Evolutionary conservation across 768 basidiomycete species (phyloP).

Genomic region (Dentipellis fragilis): DNA sequence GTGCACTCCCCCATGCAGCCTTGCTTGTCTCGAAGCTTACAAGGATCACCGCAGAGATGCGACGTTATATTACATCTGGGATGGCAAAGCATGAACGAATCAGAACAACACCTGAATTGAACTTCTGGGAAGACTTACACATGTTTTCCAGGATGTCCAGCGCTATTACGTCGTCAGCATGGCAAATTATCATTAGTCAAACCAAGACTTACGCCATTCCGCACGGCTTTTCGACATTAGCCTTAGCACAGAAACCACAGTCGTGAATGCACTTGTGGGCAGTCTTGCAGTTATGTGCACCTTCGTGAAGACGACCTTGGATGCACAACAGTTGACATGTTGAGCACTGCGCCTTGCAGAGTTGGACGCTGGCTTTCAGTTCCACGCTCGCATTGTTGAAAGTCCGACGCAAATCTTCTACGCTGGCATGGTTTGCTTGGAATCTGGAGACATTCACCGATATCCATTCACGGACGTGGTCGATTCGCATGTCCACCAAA

Average conservation of each 20-base stretch:
- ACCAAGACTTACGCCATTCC: conserved; percentile 32
- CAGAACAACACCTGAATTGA: not conserved
- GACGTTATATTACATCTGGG: conserved; percentile 39
- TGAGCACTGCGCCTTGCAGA: conserved; percentile 40
- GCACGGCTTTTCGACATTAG: conserved; percentile 25
- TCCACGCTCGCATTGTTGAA: conserved; percentile 35
- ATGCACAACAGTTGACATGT: conserved; percentile 42
- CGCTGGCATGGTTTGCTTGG: conserved; percentile 29
- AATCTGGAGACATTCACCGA: conserved; percentile 38
- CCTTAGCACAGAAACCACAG: conserved; percentile 35
- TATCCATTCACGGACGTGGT: conserved; percentile 44
- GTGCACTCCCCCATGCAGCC: conserved; percentile 46
- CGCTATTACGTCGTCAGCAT: conserved; percentile 25
- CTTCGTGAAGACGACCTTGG: conserved; percentile 33
- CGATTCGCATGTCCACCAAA: conserved; percentile 32
- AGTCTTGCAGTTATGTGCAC: conserved; percentile 40
- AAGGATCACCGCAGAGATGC: conserved; percentile 46
- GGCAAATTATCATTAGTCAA: not conserved
- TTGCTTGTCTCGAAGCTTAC: conserved; percentile 32
- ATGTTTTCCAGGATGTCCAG: conserved; percentile 47
- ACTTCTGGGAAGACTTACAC: conserved; percentile 27
- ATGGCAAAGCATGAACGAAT: not conserved
- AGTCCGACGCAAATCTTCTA: conserved; percentile 33
- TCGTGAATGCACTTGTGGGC: conserved; percentile 33
- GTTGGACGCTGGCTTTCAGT: conserved; percentile 32